These are phyloP conservation scores for Yarrowia phangngaensis DNA, from an alignment of 805 yeast genomes.

Conservation along the genomic window DNA sequence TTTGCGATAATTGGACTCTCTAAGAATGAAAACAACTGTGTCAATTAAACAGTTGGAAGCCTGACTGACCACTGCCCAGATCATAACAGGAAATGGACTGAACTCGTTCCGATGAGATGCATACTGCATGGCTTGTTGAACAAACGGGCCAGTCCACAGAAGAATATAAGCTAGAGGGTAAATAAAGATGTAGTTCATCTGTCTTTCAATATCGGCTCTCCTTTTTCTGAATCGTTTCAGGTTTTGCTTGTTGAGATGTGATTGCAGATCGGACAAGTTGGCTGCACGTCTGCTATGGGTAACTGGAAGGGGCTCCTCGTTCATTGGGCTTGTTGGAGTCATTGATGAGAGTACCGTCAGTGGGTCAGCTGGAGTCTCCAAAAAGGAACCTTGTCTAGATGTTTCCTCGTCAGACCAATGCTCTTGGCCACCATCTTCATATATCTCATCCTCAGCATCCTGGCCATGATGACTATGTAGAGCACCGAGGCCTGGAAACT, in stretches of 20 bases:
- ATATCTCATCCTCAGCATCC: not conserved
- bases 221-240: conserved; percentile 59
- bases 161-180: conserved; percentile 80
- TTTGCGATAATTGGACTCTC: conserved; percentile 47
- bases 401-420: not conserved
- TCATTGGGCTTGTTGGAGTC: not conserved
- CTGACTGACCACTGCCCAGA: conserved; percentile 69
- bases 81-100: conserved; percentile 59
- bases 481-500: conserved; percentile 14
- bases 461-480: conserved; percentile 4
- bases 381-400: not conserved
- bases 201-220: conserved; percentile 64
- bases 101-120: conserved; percentile 43
- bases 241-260: conserved; percentile 53
- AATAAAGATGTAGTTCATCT: conserved; percentile 72
- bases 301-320: conserved; percentile 10
- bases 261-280: conserved; percentile 22
- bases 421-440: conserved; percentile 6
- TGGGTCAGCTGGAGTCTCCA: conserved; percentile 3
- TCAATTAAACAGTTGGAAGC: conserved; percentile 80
- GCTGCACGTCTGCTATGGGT: conserved; percentile 26
- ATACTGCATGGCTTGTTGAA: conserved; percentile 57
- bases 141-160: conserved; percentile 78
- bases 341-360: not conserved
- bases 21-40: conserved; percentile 63